Conservation (phyloP, 768 basidiomycete genomes). For the Royoungia palumana region DNA sequence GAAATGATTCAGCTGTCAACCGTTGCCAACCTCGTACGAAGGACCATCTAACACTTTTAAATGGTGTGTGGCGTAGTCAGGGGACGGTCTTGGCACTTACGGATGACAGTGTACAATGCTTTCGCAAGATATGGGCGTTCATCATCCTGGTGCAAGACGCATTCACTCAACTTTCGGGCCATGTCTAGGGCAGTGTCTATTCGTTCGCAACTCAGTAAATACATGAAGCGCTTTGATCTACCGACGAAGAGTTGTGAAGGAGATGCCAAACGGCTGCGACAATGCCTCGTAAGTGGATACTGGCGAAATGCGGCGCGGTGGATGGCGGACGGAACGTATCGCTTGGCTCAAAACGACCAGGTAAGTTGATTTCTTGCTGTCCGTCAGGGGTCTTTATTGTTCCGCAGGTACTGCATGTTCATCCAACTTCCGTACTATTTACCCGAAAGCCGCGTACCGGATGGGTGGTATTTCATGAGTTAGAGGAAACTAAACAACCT, state of each 20-base stretch:
- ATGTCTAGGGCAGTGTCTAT: constrained; percentile 94
- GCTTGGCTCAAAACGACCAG: constrained; percentile 80
- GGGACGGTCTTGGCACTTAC: constrained; percentile 6
- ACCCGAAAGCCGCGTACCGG: constrained; percentile 86
- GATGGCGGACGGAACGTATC: constrained; percentile 90
- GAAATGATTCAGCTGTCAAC: background rate
- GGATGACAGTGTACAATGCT: constrained; percentile 80
- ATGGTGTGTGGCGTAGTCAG: constrained; percentile 49
- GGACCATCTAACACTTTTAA: constrained; percentile 94
- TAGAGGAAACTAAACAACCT: constrained; percentile 94
- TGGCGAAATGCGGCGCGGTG: constrained; percentile 92
- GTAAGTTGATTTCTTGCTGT: constrained; percentile 39
- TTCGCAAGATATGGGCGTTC: constrained; percentile 82
- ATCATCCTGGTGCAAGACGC: constrained; percentile 89
- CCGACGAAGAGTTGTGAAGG: constrained; percentile 86
- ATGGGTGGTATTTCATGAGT: constrained; percentile 94
- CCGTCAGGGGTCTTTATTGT: background rate
- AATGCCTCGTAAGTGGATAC: constrained; percentile 89
- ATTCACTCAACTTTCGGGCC: constrained; percentile 90
- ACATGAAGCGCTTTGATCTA: constrained; percentile 85
- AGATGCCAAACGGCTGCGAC: constrained; percentile 76
- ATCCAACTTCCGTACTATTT: constrained; percentile 93
- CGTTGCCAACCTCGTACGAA: constrained; percentile 28
- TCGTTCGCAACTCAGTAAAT: constrained; percentile 91
- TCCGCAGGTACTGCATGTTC: constrained; percentile 74